Evolutionary conservation across 1,139 yeast species (phyloP).

Genomic region (Yamadazyma buinensis): DNA sequence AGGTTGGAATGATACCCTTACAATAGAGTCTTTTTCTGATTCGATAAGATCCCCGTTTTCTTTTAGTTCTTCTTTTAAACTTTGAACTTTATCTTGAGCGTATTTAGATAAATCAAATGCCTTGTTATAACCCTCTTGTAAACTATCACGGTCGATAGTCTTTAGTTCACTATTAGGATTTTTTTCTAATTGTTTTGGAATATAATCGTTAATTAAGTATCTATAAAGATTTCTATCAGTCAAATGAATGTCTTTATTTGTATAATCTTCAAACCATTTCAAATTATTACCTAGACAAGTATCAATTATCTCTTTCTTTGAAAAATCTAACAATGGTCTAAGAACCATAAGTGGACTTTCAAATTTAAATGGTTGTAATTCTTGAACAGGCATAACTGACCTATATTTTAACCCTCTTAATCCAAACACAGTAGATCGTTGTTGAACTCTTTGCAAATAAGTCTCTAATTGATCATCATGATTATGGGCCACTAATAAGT

Average conservation of each 20-base stretch:
- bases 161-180: constrained; percentile 12
- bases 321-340: constrained; percentile 52
- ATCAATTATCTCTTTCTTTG: constrained; percentile 42
- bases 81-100: constrained; percentile 13
- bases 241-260: constrained; percentile 51
- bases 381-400: constrained; percentile 25
- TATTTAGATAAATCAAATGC: constrained; percentile 14
- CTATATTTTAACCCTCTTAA: constrained; percentile 36
- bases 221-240: constrained; percentile 56
- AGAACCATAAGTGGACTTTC: constrained; percentile 20
- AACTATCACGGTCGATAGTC: constrained; percentile 12
- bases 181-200: constrained; percentile 17
- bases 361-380: constrained; percentile 14
- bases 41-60: neutral
- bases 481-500: constrained; percentile 63
- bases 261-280: constrained; percentile 66
- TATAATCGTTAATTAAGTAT: constrained; percentile 23
- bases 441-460: constrained; percentile 50
- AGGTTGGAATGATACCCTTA: neutral
- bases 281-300: constrained; percentile 42
- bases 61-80: constrained; percentile 7
- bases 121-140: constrained; percentile 15
- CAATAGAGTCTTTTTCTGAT: constrained; percentile 2
- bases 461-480: constrained; percentile 74
- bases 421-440: constrained; percentile 59